Percentiles rank a stretch among this genome's conserved stretches.
Conservation (phyloP, 2,329 filamentous ascomycete species). For the Colletotrichum sp. region DNA sequence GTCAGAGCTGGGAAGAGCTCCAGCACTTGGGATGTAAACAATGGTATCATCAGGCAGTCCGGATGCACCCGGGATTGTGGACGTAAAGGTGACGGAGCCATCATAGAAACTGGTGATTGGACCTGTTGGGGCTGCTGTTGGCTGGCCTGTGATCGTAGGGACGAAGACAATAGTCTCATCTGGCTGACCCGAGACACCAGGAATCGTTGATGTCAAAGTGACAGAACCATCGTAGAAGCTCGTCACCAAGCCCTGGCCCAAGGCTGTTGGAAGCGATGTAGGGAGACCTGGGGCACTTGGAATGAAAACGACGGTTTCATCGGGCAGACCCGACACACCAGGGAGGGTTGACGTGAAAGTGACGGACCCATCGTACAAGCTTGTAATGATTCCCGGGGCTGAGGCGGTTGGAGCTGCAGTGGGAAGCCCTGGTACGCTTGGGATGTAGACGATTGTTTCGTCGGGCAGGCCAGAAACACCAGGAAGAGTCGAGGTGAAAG, state of each 20-base stretch:
- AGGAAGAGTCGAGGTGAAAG: background rate
- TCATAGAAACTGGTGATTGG: background rate
- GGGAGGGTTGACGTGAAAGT: background rate
- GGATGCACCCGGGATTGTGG: background rate
- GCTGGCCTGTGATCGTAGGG: background rate
- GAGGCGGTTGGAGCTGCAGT: background rate
- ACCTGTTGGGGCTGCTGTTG: background rate
- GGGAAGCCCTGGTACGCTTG: background rate
- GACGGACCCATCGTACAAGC: background rate
- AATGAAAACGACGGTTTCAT: background rate
- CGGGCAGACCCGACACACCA: background rate
- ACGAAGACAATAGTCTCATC: background rate
- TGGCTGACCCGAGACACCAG: background rate
- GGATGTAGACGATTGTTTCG: background rate
- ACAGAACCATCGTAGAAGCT: conserved; percentile 8
- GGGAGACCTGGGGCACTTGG: background rate
- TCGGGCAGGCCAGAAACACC: background rate
- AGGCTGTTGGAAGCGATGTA: background rate
- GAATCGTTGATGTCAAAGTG: background rate
- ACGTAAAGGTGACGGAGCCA: background rate
- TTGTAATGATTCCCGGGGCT: background rate
- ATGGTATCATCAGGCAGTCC: background rate
- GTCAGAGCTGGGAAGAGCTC: background rate
- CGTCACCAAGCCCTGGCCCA: background rate
- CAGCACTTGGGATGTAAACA: background rate